Percentiles rank a stretch among this genome's conserved stretches.
phyloP scores from a whole-genome alignment of 1,139 yeast species.

The Diutina pseudorugosa region DNA sequence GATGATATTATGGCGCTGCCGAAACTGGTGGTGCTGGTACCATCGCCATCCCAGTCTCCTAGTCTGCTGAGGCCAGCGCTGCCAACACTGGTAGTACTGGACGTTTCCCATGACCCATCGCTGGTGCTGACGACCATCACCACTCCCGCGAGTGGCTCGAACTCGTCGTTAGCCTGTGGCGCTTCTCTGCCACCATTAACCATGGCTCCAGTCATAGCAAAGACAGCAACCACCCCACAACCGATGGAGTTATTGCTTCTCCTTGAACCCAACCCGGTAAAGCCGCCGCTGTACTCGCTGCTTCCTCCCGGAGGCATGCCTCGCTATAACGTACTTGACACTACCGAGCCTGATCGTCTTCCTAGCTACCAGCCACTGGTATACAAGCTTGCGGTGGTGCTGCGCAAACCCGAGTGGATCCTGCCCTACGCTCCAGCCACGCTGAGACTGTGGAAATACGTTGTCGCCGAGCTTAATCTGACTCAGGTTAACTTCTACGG shows the following conservation, averaged over 20 bases:
- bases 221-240: no score
- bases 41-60: not conserved
- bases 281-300: conserved; percentile 34
- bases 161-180: not conserved
- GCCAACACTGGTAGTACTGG: not conserved
- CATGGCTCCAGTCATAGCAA: no score
- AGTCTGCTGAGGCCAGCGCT: not conserved
- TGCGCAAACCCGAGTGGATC: conserved; percentile 52
- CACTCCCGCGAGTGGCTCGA: not conserved
- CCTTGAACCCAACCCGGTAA: conserved; percentile 39
- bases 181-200: not conserved
- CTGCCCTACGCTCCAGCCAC: conserved; percentile 56
- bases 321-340: conserved; percentile 31
- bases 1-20: not conserved
- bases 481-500: conserved; percentile 59
- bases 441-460: conserved; percentile 49
- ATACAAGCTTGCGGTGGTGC: conserved; percentile 38
- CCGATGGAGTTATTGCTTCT: conserved; percentile 7
- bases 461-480: conserved; percentile 56
- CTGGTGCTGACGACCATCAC: not conserved
- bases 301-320: conserved; percentile 40
- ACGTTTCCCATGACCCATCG: not conserved
- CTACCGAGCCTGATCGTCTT: conserved; percentile 17
- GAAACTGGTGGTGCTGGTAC: not conserved
- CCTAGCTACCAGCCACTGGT: conserved; percentile 48